Base-by-base conservation (phyloP, 1,284 basidiomycete species). In the Ganoderma multipileum region DNA sequence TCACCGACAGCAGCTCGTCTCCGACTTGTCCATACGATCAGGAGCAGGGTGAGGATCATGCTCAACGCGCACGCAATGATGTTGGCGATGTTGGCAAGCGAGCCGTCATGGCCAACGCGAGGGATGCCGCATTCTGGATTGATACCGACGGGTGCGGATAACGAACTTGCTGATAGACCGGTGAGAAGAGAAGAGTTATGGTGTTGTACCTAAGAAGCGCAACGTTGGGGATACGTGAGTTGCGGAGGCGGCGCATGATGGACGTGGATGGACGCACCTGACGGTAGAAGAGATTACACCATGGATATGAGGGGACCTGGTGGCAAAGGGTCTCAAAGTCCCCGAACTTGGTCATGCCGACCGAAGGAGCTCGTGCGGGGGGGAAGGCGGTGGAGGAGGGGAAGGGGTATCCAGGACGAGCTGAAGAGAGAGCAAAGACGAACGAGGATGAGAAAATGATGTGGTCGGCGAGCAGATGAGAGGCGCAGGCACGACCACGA, bases 1-100 rank as follows among this genome's bases (percentile, higher is more conserved):
- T 72, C 72, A 78, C 80, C 87, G 72, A 84, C 86, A 73, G 85
- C 87, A 59, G 87, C 87, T 72, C 83, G 85, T 68, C 88, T 78
- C 44, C 85, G 77, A 59, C 77, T 80, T 33, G 82, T 80, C 67
- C 80, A 76, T 41, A 79, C 78, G 52, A 91, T 81, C 61, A 94
- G 83, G 59, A 77, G 76, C n/a, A 80, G 73, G 36, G 86, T 76
- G 72, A 88, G 75, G 50, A 91, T 63, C 67, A 91, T 79, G 76
- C 88, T 89, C 55, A 92, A 74, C 30, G 81, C 89, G 74, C 91
- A 93, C 3, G 84, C 85, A 72, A 92, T 81, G 76, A 92, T 89
- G 78, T 94, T 90, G 72, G 91, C 91, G 71, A 93, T 86, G 79
- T 94, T 94, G 63, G 88, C 90, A 8, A 92, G 77, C 2, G 87